A percentile compares a stretch with the other conserved stretches of the same genome.
Evolutionary conservation across 345 rosid species (phyloP).

Genomic region (Melaleuca quinquenervia): DNA sequence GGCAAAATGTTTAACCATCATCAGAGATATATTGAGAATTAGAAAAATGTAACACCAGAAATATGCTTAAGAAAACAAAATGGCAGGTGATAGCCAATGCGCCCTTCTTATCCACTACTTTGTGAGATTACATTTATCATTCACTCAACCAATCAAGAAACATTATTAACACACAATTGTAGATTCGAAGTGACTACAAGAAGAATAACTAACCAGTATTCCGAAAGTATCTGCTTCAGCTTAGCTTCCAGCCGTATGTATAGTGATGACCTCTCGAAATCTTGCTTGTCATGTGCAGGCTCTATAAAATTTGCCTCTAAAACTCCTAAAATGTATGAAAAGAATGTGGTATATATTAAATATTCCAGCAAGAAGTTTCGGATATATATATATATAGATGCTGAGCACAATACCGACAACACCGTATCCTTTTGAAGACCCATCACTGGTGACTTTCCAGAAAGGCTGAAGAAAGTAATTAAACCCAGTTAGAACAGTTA

Average conservation of each 20-base stretch:
- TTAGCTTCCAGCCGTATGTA: conserved; percentile 59
- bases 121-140: neutral
- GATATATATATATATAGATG: neutral
- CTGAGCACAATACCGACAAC: conserved; percentile 54
- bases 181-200: neutral
- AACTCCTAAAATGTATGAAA: conserved; percentile 48
- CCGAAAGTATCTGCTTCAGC: conserved; percentile 53
- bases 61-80: neutral
- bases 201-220: conserved; percentile 59
- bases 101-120: neutral
- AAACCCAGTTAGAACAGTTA: neutral
- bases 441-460: conserved; percentile 71
- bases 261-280: conserved; percentile 83
- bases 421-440: conserved; percentile 44
- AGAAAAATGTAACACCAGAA: neutral
- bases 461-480: conserved; percentile 47
- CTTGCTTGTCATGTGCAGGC: conserved; percentile 97
- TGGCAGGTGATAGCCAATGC: neutral
- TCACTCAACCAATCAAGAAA: neutral
- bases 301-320: conserved; percentile 94
- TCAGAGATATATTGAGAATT: neutral
- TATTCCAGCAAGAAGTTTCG: neutral
- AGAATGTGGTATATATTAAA: conserved; percentile 2
- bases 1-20: neutral
- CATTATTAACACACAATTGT: neutral